Percentiles rank a stretch among this genome's conserved stretches.
Conservation (phyloP, 1,139 yeast genomes). For the Saccharomyces pastorianus region DNA sequence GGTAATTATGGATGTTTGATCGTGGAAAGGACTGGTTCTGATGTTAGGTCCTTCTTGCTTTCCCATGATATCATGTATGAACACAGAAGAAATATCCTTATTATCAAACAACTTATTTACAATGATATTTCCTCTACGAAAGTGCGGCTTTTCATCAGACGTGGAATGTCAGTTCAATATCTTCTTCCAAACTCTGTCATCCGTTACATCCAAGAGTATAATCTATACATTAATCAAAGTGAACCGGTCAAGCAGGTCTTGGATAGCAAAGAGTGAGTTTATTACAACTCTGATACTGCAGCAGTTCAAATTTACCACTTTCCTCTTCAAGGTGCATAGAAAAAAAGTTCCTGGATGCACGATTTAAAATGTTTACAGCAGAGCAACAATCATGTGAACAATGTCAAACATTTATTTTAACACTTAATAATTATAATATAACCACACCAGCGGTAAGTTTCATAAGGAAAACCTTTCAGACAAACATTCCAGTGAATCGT, state of each 20-base stretch:
- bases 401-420: neutral
- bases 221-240: conserved; percentile 70
- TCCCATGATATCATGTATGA: conserved; percentile 96
- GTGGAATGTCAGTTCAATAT: conserved; percentile 96
- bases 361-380: neutral
- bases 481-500: neutral
- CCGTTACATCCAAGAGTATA: conserved; percentile 86
- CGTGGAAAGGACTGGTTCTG: conserved; percentile 93
- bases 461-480: neutral
- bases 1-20: conserved; percentile 94
- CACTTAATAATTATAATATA: neutral
- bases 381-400: neutral
- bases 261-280: conserved; percentile 35
- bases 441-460: neutral
- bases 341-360: neutral
- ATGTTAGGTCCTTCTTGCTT: conserved; percentile 81
- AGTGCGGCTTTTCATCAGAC: conserved; percentile 78
- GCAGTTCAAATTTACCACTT: neutral
- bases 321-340: neutral
- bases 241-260: conserved; percentile 92
- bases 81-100: conserved; percentile 85
- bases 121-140: conserved; percentile 94
- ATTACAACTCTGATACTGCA: neutral
- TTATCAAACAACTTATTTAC: conserved; percentile 89
- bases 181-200: conserved; percentile 89